Evolutionary conservation across 2,329 filamentous ascomycete genomes (phyloP).

Genomic region (Monilinia vaccinii-corymbosi): DNA sequence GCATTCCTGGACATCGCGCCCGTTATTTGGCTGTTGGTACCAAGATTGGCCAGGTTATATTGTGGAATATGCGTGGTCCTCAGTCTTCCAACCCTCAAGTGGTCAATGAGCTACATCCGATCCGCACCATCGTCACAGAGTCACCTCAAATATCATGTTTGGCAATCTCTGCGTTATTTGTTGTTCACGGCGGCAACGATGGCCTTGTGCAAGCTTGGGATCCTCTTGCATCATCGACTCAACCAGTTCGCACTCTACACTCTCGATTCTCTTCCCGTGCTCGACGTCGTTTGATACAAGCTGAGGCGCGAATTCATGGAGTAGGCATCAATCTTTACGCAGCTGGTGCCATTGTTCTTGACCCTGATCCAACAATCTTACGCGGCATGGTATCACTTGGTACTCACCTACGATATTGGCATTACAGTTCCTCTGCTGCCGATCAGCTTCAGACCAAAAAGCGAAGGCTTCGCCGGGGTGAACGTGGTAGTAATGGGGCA

Average conservation of each 20-base stretch:
- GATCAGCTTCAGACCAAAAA: conserved; percentile 69
- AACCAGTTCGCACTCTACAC: conserved; percentile 78
- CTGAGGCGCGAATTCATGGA: conserved; percentile 56
- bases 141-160: conserved; percentile 80
- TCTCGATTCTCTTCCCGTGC: conserved; percentile 75
- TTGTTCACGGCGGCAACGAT: conserved; percentile 90
- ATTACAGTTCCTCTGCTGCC: conserved; percentile 73
- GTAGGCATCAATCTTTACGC: conserved; percentile 70
- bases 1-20: conserved; percentile 77
- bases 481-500: conserved; percentile 50
- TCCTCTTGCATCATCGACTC: conserved; percentile 69
- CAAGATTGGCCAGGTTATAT: conserved; percentile 60
- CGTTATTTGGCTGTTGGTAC: conserved; percentile 78
- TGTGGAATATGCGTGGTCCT: conserved; percentile 76
- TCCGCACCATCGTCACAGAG: conserved; percentile 81
- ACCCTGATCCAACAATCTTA: conserved; percentile 77
- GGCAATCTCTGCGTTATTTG: conserved; percentile 73
- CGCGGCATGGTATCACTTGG: conserved; percentile 83
- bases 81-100: conserved; percentile 44
- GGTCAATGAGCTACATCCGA: conserved; percentile 53
- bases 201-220: conserved; percentile 96
- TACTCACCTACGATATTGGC: conserved; percentile 84
- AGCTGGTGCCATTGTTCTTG: conserved; percentile 74
- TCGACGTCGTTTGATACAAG: conserved; percentile 63
- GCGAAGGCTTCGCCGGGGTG: conserved; percentile 58